phyloP scores from a whole-genome alignment of 768 basidiomycete genomes.

The Solioccasus polychromus region DNA sequence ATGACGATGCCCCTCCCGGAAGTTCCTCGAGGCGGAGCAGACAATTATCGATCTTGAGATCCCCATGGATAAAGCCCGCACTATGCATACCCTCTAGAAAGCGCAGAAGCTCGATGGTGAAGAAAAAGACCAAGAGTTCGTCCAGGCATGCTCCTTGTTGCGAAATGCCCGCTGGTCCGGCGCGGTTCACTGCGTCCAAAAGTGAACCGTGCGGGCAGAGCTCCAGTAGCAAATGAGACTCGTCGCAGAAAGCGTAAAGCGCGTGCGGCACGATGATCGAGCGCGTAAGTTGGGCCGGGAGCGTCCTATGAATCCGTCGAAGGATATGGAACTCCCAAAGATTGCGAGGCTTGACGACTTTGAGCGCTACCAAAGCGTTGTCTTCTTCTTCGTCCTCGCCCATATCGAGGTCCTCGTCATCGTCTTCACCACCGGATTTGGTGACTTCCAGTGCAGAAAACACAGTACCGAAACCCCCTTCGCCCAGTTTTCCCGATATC shows the following conservation, averaged over 20 bases:
- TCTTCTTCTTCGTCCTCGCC: conserved; percentile 53
- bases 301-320: conserved; percentile 65
- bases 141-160: conserved; percentile 83
- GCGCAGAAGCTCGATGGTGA: conserved; percentile 85
- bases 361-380: conserved; percentile 71
- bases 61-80: conserved; percentile 91
- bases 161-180: conserved; percentile 68
- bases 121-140: conserved; percentile 93
- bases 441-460: conserved; percentile 69
- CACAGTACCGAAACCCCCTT: conserved; percentile 96
- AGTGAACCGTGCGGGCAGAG: conserved; percentile 90
- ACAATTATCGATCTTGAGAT: conserved; percentile 99
- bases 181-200: conserved; percentile 87
- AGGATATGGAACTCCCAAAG: conserved; percentile 93
- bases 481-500: conserved; percentile 86
- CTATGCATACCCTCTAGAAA: conserved; percentile 79
- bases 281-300: conserved; percentile 54
- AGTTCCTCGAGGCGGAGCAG: conserved; percentile 88
- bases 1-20: conserved; percentile 63
- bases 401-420: conserved; percentile 44
- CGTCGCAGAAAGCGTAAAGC: conserved; percentile 82
- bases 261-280: conserved; percentile 78
- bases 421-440: conserved; percentile 39
- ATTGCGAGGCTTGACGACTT: conserved; percentile 85
- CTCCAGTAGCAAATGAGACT: conserved; percentile 87